Base-by-base conservation (phyloP, 2,329 filamentous ascomycete species). In the Trichoderma sp. region DNA sequence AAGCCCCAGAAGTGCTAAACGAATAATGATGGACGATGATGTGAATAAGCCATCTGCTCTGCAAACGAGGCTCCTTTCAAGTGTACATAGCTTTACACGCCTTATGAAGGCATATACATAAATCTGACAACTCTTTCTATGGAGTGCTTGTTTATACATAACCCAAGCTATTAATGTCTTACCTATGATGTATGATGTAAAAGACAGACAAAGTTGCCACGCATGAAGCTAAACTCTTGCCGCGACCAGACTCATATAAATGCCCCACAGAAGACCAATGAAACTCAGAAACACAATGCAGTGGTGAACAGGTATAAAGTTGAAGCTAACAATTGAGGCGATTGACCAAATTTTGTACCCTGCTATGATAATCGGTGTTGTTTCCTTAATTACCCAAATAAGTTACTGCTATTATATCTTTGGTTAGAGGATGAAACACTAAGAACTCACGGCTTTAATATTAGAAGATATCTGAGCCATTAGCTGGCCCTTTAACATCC, bases 321-420 rank as follows among this genome's bases (percentile, higher is more conserved):
- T 81, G 71, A 85, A 85, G 72, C 82, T 84, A 66, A 85, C 77
- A 67, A 85, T 79, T 42, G 82, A 84, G 1, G 83, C 83, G 56
- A 84, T 76, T 0, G 83, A 83, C 83, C 83, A 85, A 45, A 85
- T 81, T 72, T 84, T 84, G 72, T 84, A 84, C 2, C 82, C 82
- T 4, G 82, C 82, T 12, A 84, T 73, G 12, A 84, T 83, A 48
- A 85, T 79, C 5, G 82, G 80, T 7, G 83, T 77, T 1, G 82
- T 84, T 76, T 84, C 77, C 78, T 80, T 34, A 25, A 15, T 53
- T 17, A 13, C 13, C 10, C n/a, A 9, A 34, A 25, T 59, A 53
- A 59, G 54, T 61, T 25, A 22, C 19, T 15, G 8, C 7, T n/a
- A 12, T 25, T 13, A 22, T 22, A 27, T 15, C 37, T 8, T 17